Evolutionary conservation across 768 basidiomycete genomes (phyloP), one percentile per base, ranked within the genome.

Genomic region (Lactarius sanguifluus): DNA sequence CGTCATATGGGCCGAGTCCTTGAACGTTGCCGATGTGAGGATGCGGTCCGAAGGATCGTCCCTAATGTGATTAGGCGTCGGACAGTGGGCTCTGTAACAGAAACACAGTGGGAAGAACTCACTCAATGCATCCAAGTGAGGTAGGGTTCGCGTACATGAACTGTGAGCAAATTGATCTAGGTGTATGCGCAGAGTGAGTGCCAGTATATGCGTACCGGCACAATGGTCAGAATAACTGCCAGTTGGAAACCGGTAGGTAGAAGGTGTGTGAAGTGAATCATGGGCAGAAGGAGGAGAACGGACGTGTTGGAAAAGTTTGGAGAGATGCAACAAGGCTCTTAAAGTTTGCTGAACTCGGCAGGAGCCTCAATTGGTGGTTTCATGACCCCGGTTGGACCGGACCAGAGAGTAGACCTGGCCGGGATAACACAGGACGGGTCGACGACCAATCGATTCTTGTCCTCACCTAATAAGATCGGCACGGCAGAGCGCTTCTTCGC

Each of bases 11-110:
- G 75, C 77, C 15, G 81, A 74, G 71, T 80, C 79, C 15, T 79
- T 75, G 65, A 78, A 85, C 3, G 78, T 75, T 1, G 82, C 76
- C 16, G 80, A 83, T 6, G 77, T 75, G 47, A 92, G 81, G 0
- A 90, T 85, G 34, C 91, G 86, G 7, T 79, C 75, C n/a, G 74
- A 81, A 32, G 80, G 76, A 55, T 82, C 82, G 72, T 90, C 89
- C 56, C 86, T 88, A 72, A 12, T 69, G 34, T 8, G 50, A 61
- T 74, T 3, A 75, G 78, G 8, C 78, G 79, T 50, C 79, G 73
- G 23, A 78, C 77, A 57, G 56, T 55, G 16, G 23, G 34, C 28
- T 7, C 36, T 69, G 20, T 59, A n/a, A 25, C 30, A 50, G 5
- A 25, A 40, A 16, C 40, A 40, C 40, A 16, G 16, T 18, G 40